phyloP scores from a whole-genome alignment of 2,329 filamentous ascomycete genomes.

The Fusarium continuum region DNA sequence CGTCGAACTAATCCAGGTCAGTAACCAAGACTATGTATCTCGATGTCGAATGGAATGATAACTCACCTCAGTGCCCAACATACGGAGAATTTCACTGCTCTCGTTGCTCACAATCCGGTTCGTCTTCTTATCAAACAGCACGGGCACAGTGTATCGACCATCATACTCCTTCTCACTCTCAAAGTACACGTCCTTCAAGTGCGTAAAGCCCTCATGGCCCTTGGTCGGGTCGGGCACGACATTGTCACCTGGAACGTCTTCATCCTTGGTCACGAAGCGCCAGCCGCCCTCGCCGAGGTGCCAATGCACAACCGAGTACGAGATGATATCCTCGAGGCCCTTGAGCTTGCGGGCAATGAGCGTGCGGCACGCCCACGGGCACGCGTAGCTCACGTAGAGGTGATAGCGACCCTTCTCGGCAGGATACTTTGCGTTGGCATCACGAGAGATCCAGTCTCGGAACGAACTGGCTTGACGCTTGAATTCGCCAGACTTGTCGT shows the following conservation, averaged over 20 bases:
- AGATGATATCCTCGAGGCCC: slow-evolving; percentile 86
- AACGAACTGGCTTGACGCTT: slow-evolving; percentile 88
- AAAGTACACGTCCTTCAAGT: slow-evolving; percentile 85
- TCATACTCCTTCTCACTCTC: slow-evolving; percentile 74
- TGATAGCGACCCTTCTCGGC: slow-evolving; percentile 92
- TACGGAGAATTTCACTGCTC: slow-evolving; percentile 90
- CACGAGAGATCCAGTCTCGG: slow-evolving; percentile 79
- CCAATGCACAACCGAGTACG: slow-evolving; percentile 89
- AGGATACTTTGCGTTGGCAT: slow-evolving; percentile 77
- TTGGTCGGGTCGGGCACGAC: slow-evolving; percentile 74
- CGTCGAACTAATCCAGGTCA: slow-evolving; percentile 69
- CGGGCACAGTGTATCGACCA: slow-evolving; percentile 87
- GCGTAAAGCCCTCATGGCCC: slow-evolving; percentile 72
- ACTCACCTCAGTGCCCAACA: slow-evolving; percentile 78
- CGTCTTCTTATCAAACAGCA: slow-evolving; percentile 81
- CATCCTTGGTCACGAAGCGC: slow-evolving; percentile 77
- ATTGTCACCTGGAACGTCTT: slow-evolving; percentile 66
- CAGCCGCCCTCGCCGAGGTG: slow-evolving; percentile 79
- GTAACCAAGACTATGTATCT: neutral
- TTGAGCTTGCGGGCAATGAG: slow-evolving; percentile 91
- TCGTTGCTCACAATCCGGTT: slow-evolving; percentile 89
- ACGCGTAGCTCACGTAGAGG: slow-evolving; percentile 93
- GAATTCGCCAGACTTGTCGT: slow-evolving; percentile 87
- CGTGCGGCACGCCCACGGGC: slow-evolving; percentile 91
- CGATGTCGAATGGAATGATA: too few relatives aligned